These are phyloP conservation scores for Russula sp. DNA, from an alignment of 768 basidiomycete species.

Conservation along the genomic window DNA sequence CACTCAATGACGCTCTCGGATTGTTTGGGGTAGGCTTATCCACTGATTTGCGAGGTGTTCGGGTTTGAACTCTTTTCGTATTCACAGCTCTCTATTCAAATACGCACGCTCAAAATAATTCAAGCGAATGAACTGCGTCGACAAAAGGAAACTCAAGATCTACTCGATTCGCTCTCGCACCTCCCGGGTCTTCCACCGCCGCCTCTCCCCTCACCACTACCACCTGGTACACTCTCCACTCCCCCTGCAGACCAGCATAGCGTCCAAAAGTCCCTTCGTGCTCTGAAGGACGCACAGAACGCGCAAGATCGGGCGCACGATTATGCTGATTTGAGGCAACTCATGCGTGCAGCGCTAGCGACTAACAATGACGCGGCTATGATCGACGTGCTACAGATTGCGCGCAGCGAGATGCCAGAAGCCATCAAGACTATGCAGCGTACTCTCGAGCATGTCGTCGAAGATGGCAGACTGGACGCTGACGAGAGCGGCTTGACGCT, in stretches of 20 bases:
- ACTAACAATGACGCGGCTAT: conserved; percentile 62
- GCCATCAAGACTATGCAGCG: conserved; percentile 78
- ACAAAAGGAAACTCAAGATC: conserved; percentile 38
- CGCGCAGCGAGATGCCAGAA: conserved; percentile 70
- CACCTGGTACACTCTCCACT: conserved; percentile 12
- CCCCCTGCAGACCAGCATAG: conserved; percentile 28
- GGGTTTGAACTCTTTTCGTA: background rate
- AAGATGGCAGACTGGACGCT: conserved; percentile 34
- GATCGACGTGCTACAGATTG: conserved; percentile 58
- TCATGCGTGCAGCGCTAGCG: conserved; percentile 57
- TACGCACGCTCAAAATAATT: conserved; percentile 54
- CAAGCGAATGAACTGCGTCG: conserved; percentile 41
- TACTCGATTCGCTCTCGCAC: conserved; percentile 39
- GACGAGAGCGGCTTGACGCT: conserved; percentile 21
- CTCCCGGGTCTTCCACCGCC: conserved; percentile 16
- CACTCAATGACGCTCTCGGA: conserved; percentile 52
- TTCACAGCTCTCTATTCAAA: conserved; percentile 47
- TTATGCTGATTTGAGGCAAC: conserved; percentile 51
- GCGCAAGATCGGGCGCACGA: conserved; percentile 52
- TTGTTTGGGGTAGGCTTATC: conserved; percentile 50
- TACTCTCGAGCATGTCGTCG: conserved; percentile 51
- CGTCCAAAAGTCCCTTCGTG: conserved; percentile 27
- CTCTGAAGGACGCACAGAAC: conserved; percentile 42
- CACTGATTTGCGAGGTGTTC: background rate
- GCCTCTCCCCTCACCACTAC: conserved; percentile 7